phyloP scores from a whole-genome alignment of 352 stramenopile species.

The Pythium aristosporum region DNA sequence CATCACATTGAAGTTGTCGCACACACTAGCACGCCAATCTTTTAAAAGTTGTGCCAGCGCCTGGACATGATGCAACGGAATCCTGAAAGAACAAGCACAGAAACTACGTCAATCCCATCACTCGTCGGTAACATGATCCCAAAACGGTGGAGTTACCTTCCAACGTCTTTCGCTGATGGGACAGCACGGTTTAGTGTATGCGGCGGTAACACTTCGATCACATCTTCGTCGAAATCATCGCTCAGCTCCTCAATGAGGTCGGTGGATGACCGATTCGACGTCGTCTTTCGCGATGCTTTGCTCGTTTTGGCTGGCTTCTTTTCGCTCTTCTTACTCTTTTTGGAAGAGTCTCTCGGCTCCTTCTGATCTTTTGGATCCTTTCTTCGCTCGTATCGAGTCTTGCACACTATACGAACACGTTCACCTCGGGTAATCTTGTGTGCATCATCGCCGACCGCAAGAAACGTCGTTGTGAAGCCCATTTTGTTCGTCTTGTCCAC shows the following conservation, averaged over 20 bases:
- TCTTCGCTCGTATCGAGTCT: conserved; percentile 56
- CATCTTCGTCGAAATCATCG: conserved; percentile 61
- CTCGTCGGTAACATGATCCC: background rate
- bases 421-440: conserved; percentile 59
- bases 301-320: conserved; percentile 37
- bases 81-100: conserved; percentile 33
- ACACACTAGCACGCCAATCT: conserved; percentile 85
- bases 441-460: conserved; percentile 57
- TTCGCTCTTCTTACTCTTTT: conserved; percentile 31
- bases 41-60: conserved; percentile 77
- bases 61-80: conserved; percentile 68
- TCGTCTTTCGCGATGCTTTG: conserved; percentile 36
- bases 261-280: conserved; percentile 17
- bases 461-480: conserved; percentile 82
- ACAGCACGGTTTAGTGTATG: conserved; percentile 55
- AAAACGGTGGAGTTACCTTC: conserved; percentile 36
- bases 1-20: conserved; percentile 85
- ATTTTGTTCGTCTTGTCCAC: conserved; percentile 79
- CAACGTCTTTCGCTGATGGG: conserved; percentile 39
- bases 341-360: conserved; percentile 23
- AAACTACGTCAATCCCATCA: background rate
- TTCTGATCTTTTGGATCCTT: conserved; percentile 30
- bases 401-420: conserved; percentile 74
- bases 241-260: conserved; percentile 60
- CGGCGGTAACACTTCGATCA: conserved; percentile 44